Evolutionary conservation across 164 flowering plant genomes (phyloP), one percentile per base, ranked within the genome.

Genomic region (grape (Vitis vinifera)): DNA sequence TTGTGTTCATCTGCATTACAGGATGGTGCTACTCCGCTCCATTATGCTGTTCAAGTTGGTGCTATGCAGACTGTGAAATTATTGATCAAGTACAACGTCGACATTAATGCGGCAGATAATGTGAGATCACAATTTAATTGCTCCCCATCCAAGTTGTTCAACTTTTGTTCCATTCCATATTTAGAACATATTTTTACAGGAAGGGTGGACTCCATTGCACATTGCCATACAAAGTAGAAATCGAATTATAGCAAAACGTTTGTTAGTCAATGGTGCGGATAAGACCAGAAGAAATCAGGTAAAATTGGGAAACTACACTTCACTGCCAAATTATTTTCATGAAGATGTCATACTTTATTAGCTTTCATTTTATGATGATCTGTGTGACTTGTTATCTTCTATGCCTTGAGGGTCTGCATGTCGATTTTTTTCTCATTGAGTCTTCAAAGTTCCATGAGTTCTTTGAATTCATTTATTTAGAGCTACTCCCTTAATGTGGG

Each of bases 191-290:
- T 75, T 53, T n/a, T 68, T 74, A 14, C 83, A 95, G 99, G 98
- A 91, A 67, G 99, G 99, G 31, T 95, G 99, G 99, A 95, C 97
- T 17, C 96, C 99, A 27, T 74, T 95, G 82, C 99, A 95, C 68
- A 79, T 93, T 66, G 91, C 99, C 37, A 76, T 90, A 58, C 99
- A 95, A 80, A 82, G 83, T 74, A 85, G 98, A 80, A 84, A 78
- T 73, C 79, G 98, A 79, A 87, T 87, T 76, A 91, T 93, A 71
- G 86, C 83, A n/a, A 95, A 95, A 82, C 68, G 88, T 72, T 79
- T 95, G 79, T 76, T 95, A 71, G 83, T 91, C 30, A 88, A 90
- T 84, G 97, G 97, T 68, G 97, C 99, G 1, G 98, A 95, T 71
- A 86, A 68, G 78, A 86, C 80, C 17, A 87, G 94, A 73, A 88